Percentiles rank a stretch among this genome's conserved stretches.
Evolutionary conservation across 192 early-diverging fungal genomes (phyloP).

Genomic region (Dimargaris xerosporica): DNA sequence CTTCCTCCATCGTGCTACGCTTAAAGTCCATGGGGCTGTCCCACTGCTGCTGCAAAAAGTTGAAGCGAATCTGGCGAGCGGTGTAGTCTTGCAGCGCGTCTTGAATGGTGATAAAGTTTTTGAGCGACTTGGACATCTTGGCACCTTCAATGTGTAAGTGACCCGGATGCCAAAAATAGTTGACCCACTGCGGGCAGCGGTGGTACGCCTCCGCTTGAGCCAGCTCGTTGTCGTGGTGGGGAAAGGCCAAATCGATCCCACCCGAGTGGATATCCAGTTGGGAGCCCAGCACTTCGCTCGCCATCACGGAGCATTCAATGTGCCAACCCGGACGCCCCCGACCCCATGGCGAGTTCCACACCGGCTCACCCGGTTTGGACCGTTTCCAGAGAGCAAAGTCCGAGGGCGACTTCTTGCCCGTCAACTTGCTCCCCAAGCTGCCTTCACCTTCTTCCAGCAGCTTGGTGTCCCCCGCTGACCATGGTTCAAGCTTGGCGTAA

Average conservation of each 20-base stretch:
- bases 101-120: constrained; percentile 94
- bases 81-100: constrained; percentile 70
- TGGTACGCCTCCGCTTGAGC: constrained; percentile 91
- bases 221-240: constrained; percentile 97
- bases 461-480: constrained; percentile 61
- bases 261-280: constrained; percentile 92
- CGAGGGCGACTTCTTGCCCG: constrained; percentile 48
- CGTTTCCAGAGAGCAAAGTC: constrained; percentile 98
- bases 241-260: constrained; percentile 90
- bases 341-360: constrained; percentile 88
- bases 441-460: constrained; percentile 89
- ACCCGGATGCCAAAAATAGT: constrained; percentile 96
- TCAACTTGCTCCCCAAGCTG: constrained; percentile 45
- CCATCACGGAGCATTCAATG: constrained; percentile 99
- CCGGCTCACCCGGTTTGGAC: constrained; percentile 85
- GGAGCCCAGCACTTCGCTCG: constrained; percentile 72
- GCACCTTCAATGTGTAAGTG: constrained; percentile 88
- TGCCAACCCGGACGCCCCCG: constrained; percentile 96
- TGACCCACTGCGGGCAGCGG: constrained; percentile 88
- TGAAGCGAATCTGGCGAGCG: constrained; percentile 71
- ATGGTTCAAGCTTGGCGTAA: constrained; percentile 91
- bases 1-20: constrained; percentile 55
- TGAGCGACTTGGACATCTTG: constrained; percentile 98
- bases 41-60: constrained; percentile 85
- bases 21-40: constrained; percentile 75